Percentiles rank a stretch among this genome's conserved stretches.
Conservation (phyloP, 2,329 filamentous ascomycete genomes). For the Cephalotrichum gorgonifer region DNA sequence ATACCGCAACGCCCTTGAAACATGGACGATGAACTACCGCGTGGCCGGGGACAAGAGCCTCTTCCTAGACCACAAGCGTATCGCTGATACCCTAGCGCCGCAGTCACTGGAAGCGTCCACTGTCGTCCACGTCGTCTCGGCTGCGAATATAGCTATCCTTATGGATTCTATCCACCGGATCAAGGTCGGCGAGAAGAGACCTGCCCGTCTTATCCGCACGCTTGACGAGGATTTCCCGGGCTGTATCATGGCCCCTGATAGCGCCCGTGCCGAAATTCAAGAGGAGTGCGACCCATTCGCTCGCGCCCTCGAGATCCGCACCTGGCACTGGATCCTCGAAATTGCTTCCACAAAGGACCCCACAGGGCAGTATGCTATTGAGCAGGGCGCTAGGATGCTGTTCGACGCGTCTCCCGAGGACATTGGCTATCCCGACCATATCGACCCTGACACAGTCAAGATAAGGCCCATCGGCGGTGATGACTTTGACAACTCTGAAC, state of each 20-base stretch:
- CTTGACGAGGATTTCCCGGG: constrained; percentile 18
- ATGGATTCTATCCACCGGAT: constrained; percentile 14
- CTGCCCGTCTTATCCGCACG: constrained; percentile 8
- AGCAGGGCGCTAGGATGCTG: constrained; percentile 21
- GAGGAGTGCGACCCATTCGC: constrained; percentile 8
- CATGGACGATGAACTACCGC: constrained; percentile 17
- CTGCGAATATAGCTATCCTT: constrained; percentile 24
- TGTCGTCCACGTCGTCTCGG: constrained; percentile 12
- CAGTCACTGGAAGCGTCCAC: constrained; percentile 1
- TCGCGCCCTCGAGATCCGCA: constrained; percentile 25
- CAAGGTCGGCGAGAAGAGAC: constrained; percentile 4
- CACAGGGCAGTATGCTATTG: constrained; percentile 8
- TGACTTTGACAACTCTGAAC: constrained; percentile 4
- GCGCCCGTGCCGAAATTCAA: constrained; percentile 9
- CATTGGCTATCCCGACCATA: constrained; percentile 15
- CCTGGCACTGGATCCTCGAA: constrained; percentile 19
- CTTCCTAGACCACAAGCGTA: constrained; percentile 18
- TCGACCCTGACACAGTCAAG: constrained; percentile 3
- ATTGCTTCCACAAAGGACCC: constrained; percentile 8
- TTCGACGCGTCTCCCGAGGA: constrained; percentile 12
- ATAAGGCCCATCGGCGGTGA: constrained; percentile 8
- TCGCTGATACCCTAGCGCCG: constrained; percentile 6
- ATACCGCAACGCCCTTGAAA: constrained; percentile 8
- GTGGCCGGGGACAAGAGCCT: constrained; percentile 13
- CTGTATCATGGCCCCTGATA: constrained; percentile 14